Conservation (phyloP, 768 basidiomycete species). For the Hygrophoropsis aurantiaca region DNA sequence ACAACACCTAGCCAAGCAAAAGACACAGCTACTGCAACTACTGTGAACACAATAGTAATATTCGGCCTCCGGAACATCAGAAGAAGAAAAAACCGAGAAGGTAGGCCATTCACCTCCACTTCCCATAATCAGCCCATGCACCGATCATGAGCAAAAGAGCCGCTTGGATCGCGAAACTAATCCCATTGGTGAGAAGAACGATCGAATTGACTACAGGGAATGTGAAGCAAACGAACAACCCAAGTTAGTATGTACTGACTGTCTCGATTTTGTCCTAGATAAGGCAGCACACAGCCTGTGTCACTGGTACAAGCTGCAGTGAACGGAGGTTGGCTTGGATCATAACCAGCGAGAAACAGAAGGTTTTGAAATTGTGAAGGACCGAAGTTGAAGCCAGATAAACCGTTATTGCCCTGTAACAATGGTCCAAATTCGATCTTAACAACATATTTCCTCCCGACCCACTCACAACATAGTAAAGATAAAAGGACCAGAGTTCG, state of each 20-base stretch:
- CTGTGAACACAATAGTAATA: constrained; percentile 73
- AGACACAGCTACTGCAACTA: constrained; percentile 63
- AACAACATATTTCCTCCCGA: neutral
- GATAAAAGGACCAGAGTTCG: constrained; percentile 61
- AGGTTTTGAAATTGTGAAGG: constrained; percentile 77
- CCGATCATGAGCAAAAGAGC: constrained; percentile 64
- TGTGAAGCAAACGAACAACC: neutral
- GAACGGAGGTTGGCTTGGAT: constrained; percentile 59
- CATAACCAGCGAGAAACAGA: constrained; percentile 71
- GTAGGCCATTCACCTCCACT: constrained; percentile 56
- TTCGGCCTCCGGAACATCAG: constrained; percentile 50
- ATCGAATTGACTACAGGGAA: constrained; percentile 63
- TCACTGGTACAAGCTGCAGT: constrained; percentile 45
- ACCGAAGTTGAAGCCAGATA: constrained; percentile 70
- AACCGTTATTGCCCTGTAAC: constrained; percentile 61
- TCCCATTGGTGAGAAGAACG: constrained; percentile 75
- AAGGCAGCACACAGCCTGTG: constrained; percentile 64
- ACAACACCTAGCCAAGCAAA: constrained; percentile 81
- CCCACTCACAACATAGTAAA: constrained; percentile 48
- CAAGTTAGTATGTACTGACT: constrained; percentile 38
- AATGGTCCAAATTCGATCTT: neutral
- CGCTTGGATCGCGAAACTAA: constrained; percentile 77
- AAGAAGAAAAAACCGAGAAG: neutral
- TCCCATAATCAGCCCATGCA: constrained; percentile 83
- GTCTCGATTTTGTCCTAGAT: constrained; percentile 59